Conservation (phyloP, 129 eudicot species). For the Chrysanthemum lavandulifolium region DNA sequence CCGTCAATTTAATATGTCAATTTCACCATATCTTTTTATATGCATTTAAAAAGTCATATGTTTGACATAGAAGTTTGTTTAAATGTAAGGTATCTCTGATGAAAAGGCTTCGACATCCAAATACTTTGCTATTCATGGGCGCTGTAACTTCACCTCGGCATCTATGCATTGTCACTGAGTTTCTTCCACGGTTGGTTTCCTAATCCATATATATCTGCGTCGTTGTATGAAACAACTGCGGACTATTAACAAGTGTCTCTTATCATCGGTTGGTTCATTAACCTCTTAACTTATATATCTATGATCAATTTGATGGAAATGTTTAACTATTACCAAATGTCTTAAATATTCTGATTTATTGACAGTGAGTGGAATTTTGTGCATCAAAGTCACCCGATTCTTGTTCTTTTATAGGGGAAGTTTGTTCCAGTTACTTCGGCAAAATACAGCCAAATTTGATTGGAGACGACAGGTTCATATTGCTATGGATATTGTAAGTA, state of each 20-base stretch:
- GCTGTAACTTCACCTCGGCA: constrained; percentile 78
- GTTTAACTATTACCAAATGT: constrained; percentile 1
- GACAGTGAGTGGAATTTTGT: not conserved
- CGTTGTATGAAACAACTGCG: not conserved
- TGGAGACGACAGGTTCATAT: constrained; percentile 79
- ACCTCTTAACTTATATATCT: no score
- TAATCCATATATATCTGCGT: constrained; percentile 12
- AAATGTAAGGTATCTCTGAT: constrained; percentile 68
- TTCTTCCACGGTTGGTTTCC: constrained; percentile 75
- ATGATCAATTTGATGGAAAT: not conserved
- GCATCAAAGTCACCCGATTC: not conserved
- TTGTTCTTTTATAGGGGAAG: constrained; percentile 58
- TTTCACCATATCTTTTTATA: not conserved
- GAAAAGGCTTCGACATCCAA: constrained; percentile 90
- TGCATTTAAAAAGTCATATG: no score
- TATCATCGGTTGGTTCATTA: no score
- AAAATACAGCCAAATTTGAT: constrained; percentile 52
- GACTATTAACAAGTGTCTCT: no score
- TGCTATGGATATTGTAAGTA: constrained; percentile 83
- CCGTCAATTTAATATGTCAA: not conserved
- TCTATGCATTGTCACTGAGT: constrained; percentile 83
- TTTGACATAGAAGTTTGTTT: not conserved
- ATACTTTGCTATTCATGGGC: constrained; percentile 85
- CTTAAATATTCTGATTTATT: no score
- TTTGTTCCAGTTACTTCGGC: constrained; percentile 60